Evolutionary conservation across 2,329 filamentous ascomycete species (phyloP), one percentile per base, ranked within the genome.

Genomic region (Neopestalotiopsis rosae): DNA sequence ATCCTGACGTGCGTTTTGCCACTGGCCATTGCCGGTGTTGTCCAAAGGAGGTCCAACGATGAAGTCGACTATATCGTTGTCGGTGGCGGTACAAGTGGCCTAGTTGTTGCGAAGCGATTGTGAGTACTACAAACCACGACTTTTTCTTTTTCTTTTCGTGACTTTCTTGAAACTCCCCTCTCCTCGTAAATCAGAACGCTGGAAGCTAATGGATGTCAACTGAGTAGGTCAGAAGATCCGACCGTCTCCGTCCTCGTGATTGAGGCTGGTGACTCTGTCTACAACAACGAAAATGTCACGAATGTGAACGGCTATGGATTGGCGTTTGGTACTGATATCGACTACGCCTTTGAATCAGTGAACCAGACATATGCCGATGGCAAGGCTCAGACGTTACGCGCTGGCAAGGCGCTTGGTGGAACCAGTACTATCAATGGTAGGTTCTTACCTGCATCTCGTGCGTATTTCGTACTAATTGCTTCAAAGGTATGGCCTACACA

Each of bases 401-500:
- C 62, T 42, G 67, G 67, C n/a, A 69, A 69, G 67, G 67, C 63
- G 20, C 63, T 69, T 1, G 67, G 67, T 3, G 67, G 67, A 52
- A 69, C 67, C 40, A 62, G 57, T 24, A 66, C 67, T 32, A 66
- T 69, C 57, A 69, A 69, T 30, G 67, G 67, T 52, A 20, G 17
- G 45, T 20, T 7, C 5, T 9, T n/a, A 9, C 5, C 9, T 52
- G 45, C 9, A 7, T 9, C 45, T 9, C 4, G 2, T 2, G 2
- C 45, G 17, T n/a, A 17, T 20, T 7, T 20, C n/a, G 5, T 52
- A 7, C 45, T 52, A 20, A 52, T 7, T 7, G 42, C 32, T 20
- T 17, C 28, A 61, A 38, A 81, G 80, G 80, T 40, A 80, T 79
- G 77, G 74, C 77, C 0, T 82, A 82, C 67, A 76, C 75, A 5